These are phyloP conservation scores for Saussurea involucrata DNA, from an alignment of 129 eudicot species.

Conservation along the genomic window DNA sequence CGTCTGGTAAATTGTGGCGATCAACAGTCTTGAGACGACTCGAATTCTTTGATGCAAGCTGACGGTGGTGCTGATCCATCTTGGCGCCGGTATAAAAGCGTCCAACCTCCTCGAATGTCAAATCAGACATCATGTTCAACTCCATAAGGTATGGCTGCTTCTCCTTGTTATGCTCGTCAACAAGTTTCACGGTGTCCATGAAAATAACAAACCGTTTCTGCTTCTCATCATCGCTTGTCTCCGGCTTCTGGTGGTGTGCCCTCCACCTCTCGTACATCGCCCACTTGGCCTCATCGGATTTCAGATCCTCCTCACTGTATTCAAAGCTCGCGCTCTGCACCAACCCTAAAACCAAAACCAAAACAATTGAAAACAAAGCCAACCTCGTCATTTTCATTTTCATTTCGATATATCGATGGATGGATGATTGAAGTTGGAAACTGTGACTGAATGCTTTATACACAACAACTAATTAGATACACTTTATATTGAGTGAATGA, in stretches of 20 bases:
- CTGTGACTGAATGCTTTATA: not conserved
- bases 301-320: not conserved
- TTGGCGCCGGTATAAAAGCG: not conserved
- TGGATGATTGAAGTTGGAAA: not conserved
- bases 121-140: not conserved
- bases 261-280: not conserved
- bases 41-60: constrained; percentile 39
- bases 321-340: too few species aligned
- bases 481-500: not conserved
- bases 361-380: too few species aligned
- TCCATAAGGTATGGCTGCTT: not conserved
- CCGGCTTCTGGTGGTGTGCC: not conserved
- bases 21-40: constrained; percentile 35
- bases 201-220: not conserved
- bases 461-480: not conserved
- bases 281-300: not conserved
- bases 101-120: not conserved
- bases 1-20: constrained; percentile 36
- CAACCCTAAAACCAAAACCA: too few species aligned
- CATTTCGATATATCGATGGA: not conserved
- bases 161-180: not conserved
- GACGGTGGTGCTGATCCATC: constrained; percentile 32
- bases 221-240: not conserved
- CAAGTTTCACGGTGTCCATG: not conserved
- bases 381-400: too few species aligned